Evolutionary conservation across 1,139 yeast species (phyloP), one percentile per base, ranked within the genome.

Genomic region (Sugiyamaella neomexicana): DNA sequence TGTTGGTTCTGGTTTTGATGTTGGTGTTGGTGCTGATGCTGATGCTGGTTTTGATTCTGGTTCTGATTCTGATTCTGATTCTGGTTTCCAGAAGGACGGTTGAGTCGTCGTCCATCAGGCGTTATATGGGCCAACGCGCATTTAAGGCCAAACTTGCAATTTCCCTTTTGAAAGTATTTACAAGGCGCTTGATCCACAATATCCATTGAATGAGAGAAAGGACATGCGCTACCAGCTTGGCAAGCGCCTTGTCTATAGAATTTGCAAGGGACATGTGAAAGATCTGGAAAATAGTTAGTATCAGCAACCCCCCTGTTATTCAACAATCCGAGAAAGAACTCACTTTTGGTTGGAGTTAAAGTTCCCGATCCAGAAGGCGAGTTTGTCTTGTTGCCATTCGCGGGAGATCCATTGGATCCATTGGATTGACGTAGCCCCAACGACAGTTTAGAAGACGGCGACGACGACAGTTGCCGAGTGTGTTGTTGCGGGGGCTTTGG

Each of bases 251-350:
- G 97, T 59, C 82, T 78, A 69, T 78, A 90, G 74, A 93, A 91
- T 72, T 91, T 91, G 71, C 99, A 91, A 1, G 99, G 98, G 39
- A 91, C 98, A 71, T 91, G 99, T 53, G 95, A 84, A 53, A 87
- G 76, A 64, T 85, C 78, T 74, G 23, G n/a, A 25, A 15, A 5
- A 17, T 9, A 2, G 47, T 36, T 42, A 32, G 52, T 41, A 25
- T 32, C 29, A 31, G 31, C n/a, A n/a, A n/a, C n/a, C n/a, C n/a
- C n/a, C n/a, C n/a, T n/a, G n/a, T n/a, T n/a, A n/a, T n/a, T 20
- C 25, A 20, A 20, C 25, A n/a, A n/a, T n/a, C n/a, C n/a, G n/a
- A n/a, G n/a, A n/a, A n/a, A n/a, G n/a, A n/a, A 43, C 50, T 37
- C 32, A 50, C 53, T 50, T 44, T 49, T 49, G 1, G 46, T 49